phyloP scores from a whole-genome alignment of 164 flowering plant genomes.

The Stephania cephalantha region DNA sequence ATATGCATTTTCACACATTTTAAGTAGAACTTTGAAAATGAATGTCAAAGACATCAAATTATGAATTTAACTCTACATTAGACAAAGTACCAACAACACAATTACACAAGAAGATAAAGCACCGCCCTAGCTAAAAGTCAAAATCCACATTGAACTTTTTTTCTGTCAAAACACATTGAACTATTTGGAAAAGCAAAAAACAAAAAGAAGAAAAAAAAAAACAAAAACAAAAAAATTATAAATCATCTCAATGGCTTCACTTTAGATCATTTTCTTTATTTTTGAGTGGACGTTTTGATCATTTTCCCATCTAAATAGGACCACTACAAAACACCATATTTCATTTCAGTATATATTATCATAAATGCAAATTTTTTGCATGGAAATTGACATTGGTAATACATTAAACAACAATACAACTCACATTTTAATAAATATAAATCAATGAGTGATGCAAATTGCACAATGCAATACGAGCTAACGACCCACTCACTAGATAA shows the following conservation, averaged over 20 bases:
- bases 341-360: not conserved
- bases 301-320: not conserved
- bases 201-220: no score
- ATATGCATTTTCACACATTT: not conserved
- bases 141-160: not conserved
- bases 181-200: no score
- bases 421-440: no score
- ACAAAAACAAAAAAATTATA: not conserved
- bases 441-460: no score
- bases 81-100: not conserved
- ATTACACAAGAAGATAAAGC: not conserved
- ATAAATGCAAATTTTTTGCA: not conserved
- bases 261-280: not conserved
- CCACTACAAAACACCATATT: not conserved
- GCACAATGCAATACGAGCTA: slow-evolving; percentile 9
- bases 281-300: no score
- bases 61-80: not conserved
- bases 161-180: no score
- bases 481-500: slow-evolving; percentile 44
- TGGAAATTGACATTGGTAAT: not conserved
- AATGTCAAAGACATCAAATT: not conserved
- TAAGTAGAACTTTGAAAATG: not conserved
- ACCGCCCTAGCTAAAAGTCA: not conserved
- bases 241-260: not conserved
- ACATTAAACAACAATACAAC: not conserved